Evolutionary conservation across 805 yeast species (phyloP), one percentile per base, ranked within the genome.

Genomic region (Osmozyma mogii): DNA sequence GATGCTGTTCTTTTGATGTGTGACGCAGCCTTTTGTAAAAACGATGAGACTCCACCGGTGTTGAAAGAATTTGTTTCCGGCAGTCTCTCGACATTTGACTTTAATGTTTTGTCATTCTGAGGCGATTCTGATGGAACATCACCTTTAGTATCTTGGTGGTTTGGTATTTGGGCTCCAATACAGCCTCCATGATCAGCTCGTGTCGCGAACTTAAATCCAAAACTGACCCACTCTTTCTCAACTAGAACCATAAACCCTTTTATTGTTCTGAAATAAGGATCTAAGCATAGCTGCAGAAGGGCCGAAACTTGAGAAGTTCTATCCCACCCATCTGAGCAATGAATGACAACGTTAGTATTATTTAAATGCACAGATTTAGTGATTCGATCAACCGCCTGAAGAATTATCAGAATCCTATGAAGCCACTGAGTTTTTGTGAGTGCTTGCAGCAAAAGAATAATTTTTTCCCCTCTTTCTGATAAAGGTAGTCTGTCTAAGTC

Each of bases 241-340:
- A 92, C 67, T 12, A 92, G 61, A 0, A 77, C 70, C 58, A 82
- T 79, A 47, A 92, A 87, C 3, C 98, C 98, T 34, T 85, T 80
- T 3, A 84, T 40, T 0, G 97, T 88, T 40, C 98, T 67, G 54
- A 69, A 92, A 50, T 73, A 84, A 1, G 97, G 96, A 52, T 92
- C 97, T 6, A 88, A 61, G 47, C 95, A 84, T 4, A 92, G 56
- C 54, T 89, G 89, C 15, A 88, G 73, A 37, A 92, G 58, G 2
- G 95, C 79, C 5, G 87, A 70, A 1, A 88, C 72, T 50, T 92
- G 97, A 0, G 96, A 75, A 0, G 98, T 92, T 34, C 98, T 65
- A 50, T 92, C 98, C 98, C 98, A 92, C 1, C 98, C 98, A 59
- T 92, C 98, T 1, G 96, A 85, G 52, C 98, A 92, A 58, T 92